These are phyloP conservation scores for Ettlia oleoabundans DNA, from an alignment of 139 green algal genomes.

Conservation along the genomic window DNA sequence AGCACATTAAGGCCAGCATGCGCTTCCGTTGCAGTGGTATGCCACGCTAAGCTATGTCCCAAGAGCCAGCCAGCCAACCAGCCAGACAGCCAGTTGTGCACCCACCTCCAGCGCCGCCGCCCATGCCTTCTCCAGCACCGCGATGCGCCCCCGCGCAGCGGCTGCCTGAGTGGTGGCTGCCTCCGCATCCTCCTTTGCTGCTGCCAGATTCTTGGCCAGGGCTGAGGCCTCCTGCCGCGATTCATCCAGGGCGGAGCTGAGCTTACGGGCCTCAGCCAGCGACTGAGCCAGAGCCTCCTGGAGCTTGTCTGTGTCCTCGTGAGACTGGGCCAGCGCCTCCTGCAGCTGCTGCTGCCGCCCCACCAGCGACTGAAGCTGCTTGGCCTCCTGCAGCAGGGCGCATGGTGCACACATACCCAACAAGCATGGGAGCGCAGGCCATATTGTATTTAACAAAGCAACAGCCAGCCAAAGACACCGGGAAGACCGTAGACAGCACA, in stretches of 20 bases:
- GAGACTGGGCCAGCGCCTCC: neutral
- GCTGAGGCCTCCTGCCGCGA: neutral
- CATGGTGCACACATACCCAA: too few species aligned
- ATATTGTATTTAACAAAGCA: too few species aligned
- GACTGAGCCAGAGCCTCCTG: neutral
- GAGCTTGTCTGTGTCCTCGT: neutral
- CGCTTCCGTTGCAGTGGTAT: too few species aligned
- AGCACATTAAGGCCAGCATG: neutral
- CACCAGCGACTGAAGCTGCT: neutral
- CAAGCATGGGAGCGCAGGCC: too few species aligned
- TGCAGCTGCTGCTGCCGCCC: neutral
- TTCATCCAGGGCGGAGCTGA: neutral
- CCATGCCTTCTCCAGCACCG: conserved; percentile 16
- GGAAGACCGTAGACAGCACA: too few species aligned
- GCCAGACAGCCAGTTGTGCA: neutral
- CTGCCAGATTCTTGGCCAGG: neutral
- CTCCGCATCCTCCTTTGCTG: neutral
- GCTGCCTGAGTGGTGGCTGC: neutral
- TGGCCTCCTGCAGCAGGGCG: too few species aligned
- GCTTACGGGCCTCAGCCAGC: neutral
- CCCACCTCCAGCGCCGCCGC: neutral
- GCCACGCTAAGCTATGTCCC: too few species aligned
- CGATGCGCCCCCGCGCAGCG: conserved; percentile 14
- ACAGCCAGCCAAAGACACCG: too few species aligned
- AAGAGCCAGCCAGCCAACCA: neutral